Percentiles rank a stretch among this genome's conserved stretches.
Conservation (phyloP, 2,329 filamentous ascomycete species). For the Bipolaris cookei region DNA sequence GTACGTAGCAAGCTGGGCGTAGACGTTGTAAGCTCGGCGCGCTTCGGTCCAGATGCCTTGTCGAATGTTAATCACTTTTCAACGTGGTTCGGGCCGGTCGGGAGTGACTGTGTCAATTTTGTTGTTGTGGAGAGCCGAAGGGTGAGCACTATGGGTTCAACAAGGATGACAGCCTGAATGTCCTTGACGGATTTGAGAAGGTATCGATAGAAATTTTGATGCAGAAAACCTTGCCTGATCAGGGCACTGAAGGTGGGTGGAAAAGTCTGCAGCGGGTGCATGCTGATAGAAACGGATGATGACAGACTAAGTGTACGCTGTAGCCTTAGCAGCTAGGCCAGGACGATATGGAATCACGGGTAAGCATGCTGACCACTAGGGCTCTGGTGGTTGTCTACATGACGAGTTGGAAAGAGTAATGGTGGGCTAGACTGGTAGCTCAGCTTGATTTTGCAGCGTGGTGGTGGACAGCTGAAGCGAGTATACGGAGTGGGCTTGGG, state of each 20-base stretch:
- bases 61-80: not conserved
- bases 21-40: not conserved
- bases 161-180: not conserved
- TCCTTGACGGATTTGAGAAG: not conserved
- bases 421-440: not conserved
- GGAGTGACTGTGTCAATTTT: not conserved
- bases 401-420: not conserved
- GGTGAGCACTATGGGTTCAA: constrained; percentile 9
- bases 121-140: constrained; percentile 11
- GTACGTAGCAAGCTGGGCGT: constrained; percentile 1
- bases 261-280: not conserved
- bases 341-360: not conserved
- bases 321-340: not conserved
- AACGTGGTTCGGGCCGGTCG: not conserved
- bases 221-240: not conserved
- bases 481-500: constrained; percentile 1
- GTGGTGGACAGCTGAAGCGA: constrained; percentile 1
- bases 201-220: not conserved
- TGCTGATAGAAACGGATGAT: not conserved
- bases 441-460: constrained; percentile 1
- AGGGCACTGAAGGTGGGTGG: not conserved
- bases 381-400: not conserved
- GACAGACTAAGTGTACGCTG: not conserved
- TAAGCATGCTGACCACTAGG: not conserved
- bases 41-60: not conserved